These are phyloP conservation scores for Kodamaea fungicola DNA, from an alignment of 1,139 yeast genomes.

Conservation along the genomic window DNA sequence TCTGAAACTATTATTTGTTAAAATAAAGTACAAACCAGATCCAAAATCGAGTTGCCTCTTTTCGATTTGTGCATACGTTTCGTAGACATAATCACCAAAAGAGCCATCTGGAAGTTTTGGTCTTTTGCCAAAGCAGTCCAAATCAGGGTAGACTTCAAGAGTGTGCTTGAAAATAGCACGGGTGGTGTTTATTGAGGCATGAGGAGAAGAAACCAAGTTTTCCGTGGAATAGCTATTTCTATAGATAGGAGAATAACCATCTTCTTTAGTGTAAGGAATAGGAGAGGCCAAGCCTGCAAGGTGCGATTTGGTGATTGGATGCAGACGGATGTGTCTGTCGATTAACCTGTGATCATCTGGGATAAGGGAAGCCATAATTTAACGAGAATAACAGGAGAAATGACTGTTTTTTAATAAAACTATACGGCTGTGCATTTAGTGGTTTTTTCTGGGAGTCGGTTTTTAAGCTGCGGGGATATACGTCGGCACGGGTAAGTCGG, in stretches of 20 bases:
- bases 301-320: conserved; percentile 1
- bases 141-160: conserved; percentile 30
- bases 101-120: conserved; percentile 34
- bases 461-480: no score
- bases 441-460: no score
- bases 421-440: no score
- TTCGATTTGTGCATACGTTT: conserved; percentile 40
- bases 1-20: conserved; percentile 40
- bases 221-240: conserved; percentile 43
- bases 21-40: conserved; percentile 58
- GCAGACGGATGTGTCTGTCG: neutral
- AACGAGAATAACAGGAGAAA: no score
- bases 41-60: conserved; percentile 52
- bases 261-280: conserved; percentile 42
- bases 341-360: conserved; percentile 3
- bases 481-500: no score
- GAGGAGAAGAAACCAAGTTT: conserved; percentile 38
- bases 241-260: conserved; percentile 54
- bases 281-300: conserved; percentile 23
- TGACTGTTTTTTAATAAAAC: no score
- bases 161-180: conserved; percentile 47
- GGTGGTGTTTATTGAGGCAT: conserved; percentile 50
- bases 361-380: conserved; percentile 3
- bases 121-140: conserved; percentile 53
- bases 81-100: conserved; percentile 46